Evolutionary conservation across 129 eudicot species (phyloP).

Genomic region (Tanacetum coccineum): DNA sequence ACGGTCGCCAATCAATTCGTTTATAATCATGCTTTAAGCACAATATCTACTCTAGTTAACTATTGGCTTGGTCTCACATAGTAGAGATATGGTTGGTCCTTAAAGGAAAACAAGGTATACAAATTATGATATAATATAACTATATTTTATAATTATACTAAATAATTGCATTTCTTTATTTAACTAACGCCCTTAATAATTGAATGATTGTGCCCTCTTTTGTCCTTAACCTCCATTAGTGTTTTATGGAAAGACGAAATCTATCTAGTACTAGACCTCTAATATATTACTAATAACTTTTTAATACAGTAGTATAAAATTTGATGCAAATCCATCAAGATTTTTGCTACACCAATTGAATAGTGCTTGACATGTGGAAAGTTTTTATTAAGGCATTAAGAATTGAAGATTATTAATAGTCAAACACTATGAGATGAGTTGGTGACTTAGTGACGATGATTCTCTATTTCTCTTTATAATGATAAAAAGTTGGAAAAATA

Average conservation of each 20-base stretch:
- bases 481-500: constrained; percentile 31
- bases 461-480: constrained; percentile 24
- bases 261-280: constrained; percentile 41
- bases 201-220: constrained; percentile 45
- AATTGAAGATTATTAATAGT: background rate
- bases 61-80: too few relatives aligned
- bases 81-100: constrained; percentile 45
- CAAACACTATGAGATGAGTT: constrained; percentile 2
- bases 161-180: constrained; percentile 14
- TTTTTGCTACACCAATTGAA: constrained; percentile 14
- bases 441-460: constrained; percentile 32
- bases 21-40: too few relatives aligned
- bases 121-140: constrained; percentile 11
- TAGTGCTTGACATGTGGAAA: constrained; percentile 26
- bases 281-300: background rate
- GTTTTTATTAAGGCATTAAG: constrained; percentile 3
- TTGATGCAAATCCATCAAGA: constrained; percentile 22
- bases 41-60: too few relatives aligned
- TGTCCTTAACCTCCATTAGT: constrained; percentile 43
- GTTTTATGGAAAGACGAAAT: constrained; percentile 32
- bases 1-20: too few relatives aligned
- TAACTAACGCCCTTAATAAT: constrained; percentile 41
- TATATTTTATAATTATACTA: constrained; percentile 13
- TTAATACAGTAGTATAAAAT: background rate
- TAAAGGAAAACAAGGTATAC: too few relatives aligned